These are phyloP conservation scores for Cordyceps cateniannulata DNA, from an alignment of 2,329 filamentous ascomycete species.

Conservation along the genomic window DNA sequence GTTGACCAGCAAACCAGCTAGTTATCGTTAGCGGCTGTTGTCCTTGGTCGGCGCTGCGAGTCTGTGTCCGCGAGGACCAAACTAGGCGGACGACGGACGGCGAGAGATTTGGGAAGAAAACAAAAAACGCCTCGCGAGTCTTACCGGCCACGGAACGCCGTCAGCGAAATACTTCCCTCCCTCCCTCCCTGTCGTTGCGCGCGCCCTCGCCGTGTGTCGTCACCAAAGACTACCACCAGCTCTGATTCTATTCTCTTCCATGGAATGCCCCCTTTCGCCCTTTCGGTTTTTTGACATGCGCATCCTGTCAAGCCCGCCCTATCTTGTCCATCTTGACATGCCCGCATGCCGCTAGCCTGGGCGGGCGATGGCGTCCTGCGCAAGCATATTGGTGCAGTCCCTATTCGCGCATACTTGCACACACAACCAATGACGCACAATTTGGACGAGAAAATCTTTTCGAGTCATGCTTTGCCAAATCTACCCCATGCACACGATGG, in stretches of 20 bases:
- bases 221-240: not conserved
- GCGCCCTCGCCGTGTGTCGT: not conserved
- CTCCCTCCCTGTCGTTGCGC: not conserved
- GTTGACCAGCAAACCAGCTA: no score
- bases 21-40: not conserved
- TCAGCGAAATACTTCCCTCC: not conserved
- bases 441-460: not conserved
- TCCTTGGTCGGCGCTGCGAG: not conserved
- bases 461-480: not conserved
- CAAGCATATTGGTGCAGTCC: no score
- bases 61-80: not conserved
- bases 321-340: not conserved
- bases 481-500: not conserved
- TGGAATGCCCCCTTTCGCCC: not conserved
- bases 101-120: not conserved
- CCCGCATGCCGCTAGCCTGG: not conserved
- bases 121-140: conserved; percentile 2
- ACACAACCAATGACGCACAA: not conserved
- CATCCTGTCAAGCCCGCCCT: conserved; percentile 1
- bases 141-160: not conserved
- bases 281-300: not conserved
- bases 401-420: no score
- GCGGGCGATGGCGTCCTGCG: not conserved
- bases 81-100: not conserved
- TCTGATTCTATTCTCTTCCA: not conserved